Percentiles rank a stretch among this genome's conserved stretches.
Conservation (phyloP, 306 rosid genomes). For the Cucumis cinereus region DNA sequence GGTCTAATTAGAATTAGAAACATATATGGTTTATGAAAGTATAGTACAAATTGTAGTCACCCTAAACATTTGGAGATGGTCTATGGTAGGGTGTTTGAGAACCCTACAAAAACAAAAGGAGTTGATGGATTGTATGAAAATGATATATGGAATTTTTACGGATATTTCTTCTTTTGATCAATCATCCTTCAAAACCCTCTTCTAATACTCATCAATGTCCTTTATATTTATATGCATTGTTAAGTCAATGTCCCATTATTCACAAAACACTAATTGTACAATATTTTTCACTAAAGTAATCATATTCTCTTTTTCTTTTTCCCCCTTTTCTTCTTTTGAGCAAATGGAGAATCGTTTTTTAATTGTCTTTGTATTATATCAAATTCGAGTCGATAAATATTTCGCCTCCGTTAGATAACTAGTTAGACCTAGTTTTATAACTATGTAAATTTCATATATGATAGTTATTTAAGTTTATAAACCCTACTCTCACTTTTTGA, state of each 20-base stretch:
- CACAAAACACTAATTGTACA: not conserved
- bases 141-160: not conserved
- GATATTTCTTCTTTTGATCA: not conserved
- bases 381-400: too few relatives aligned
- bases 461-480: too few relatives aligned
- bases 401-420: too few relatives aligned
- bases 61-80: not conserved
- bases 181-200: not conserved
- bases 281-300: not conserved
- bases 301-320: not conserved
- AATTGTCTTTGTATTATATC: not conserved
- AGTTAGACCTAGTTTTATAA: too few relatives aligned
- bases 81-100: not conserved
- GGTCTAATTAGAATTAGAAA: too few relatives aligned
- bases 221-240: not conserved
- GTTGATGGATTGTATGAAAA: not conserved
- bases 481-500: too few relatives aligned
- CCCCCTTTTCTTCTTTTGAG: not conserved
- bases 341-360: not conserved
- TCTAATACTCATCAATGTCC: not conserved
- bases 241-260: slow-evolving; percentile 3
- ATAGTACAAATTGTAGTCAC: not conserved
- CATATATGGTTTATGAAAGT: too few relatives aligned
- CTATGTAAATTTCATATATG: too few relatives aligned
- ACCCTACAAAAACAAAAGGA: not conserved